Evolutionary conservation across 2,329 filamentous ascomycete species (phyloP).

Genomic region (Blastomyces gilchristii): DNA sequence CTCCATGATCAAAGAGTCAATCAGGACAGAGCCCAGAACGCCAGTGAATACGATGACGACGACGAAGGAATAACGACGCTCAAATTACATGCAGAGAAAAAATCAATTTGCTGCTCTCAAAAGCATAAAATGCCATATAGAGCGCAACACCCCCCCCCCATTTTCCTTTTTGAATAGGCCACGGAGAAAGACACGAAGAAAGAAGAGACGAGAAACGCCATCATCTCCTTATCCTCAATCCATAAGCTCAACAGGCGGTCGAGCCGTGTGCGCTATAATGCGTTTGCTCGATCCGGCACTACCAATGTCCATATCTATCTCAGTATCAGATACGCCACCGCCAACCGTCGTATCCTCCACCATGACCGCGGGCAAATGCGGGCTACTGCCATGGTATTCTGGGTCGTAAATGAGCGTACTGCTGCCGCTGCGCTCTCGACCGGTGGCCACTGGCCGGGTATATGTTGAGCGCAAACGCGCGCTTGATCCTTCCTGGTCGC

Average conservation of each 20-base stretch:
- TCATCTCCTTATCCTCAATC: constrained; percentile 19
- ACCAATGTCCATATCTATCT: constrained; percentile 25
- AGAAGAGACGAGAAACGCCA: no score
- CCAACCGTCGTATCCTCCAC: constrained; percentile 49
- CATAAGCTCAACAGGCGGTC: constrained; percentile 50
- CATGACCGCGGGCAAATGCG: constrained; percentile 51
- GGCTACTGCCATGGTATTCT: constrained; percentile 50
- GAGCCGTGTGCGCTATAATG: constrained; percentile 42
- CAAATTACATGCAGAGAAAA: background rate
- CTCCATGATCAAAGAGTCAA: background rate
- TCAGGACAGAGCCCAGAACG: background rate
- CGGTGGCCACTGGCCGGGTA: constrained; percentile 13
- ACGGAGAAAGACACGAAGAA: background rate
- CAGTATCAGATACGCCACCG: constrained; percentile 36
- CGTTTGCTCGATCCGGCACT: constrained; percentile 32
- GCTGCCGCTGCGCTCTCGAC: constrained; percentile 39
- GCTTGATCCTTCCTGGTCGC: constrained; percentile 2
- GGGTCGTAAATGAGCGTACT: constrained; percentile 55
- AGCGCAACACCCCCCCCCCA: no score
- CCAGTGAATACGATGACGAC: background rate
- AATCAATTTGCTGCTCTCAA: background rate
- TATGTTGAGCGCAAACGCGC: constrained; percentile 19
- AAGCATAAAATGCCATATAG: background rate
- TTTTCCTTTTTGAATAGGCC: background rate
- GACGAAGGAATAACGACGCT: background rate